Evolutionary conservation across 306 rosid species (phyloP), one percentile per base, ranked within the genome.

Genomic region (Purshia tridentata): DNA sequence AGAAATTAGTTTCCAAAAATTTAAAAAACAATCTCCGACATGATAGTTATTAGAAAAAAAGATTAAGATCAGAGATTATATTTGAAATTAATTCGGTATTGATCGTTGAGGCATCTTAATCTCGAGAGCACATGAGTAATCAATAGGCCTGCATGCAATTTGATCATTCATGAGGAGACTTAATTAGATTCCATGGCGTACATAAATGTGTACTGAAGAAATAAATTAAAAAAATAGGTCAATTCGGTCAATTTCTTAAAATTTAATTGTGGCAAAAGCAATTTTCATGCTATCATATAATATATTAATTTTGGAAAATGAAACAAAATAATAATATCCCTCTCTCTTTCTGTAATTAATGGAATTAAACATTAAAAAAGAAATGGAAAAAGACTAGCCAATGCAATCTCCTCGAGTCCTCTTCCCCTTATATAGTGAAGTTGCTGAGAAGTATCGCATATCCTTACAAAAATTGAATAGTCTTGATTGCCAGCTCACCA

Each of bases 101-200:
- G 35, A 59, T 59, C 48, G 61, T n/a, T 35, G 60, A 51, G 45
- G 14, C 45, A 35, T 35, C 65, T 29, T 6, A 14, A 37, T 59
- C 45, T 59, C 16, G 37, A n/a, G 48, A 69, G 39, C 39, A 51
- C 37, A 69, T 69, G 63, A n/a, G 8, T 69, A 53, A 52, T 52
- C 18, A 69, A n/a, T 67, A 22, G 18, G 48, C 61, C 49, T 51
- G 61, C 61, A 39, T 51, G 61, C 61, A 39, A 37, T 69, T 69
- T 69, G 49, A 51, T 51, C 49, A 53, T 51, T 19, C 12, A 35
- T 2, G 10, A 37, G 66, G 51, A 53, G 19, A 53, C 19, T 41
- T 29, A 29, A 29, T 29, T 53, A 53, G 63, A 70, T 53, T 53
- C 41, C 52, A 11, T 22, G 35, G 35, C 15, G n/a, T 16, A 62